Percentiles rank a stretch among this genome's conserved stretches.
phyloP scores from a whole-genome alignment of 108 stramenopile genomes.

The Discostella pseudostelligera region DNA sequence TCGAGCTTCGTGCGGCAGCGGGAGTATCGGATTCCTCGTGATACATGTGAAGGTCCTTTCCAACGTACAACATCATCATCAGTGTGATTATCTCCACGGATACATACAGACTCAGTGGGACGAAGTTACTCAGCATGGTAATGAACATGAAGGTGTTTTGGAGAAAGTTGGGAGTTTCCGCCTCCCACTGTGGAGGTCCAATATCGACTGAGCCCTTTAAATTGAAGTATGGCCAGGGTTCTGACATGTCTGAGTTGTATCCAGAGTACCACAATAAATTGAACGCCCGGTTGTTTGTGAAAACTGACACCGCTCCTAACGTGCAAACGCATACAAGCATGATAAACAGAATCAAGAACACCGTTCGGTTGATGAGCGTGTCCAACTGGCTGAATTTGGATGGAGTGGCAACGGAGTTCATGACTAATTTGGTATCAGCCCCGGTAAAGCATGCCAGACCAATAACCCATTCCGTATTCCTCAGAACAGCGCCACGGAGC shows the following conservation, averaged over 20 bases:
- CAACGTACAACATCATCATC: constrained; percentile 71
- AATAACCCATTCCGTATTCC: constrained; percentile 96
- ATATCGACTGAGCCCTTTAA: constrained; percentile 15
- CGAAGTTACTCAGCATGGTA: constrained; percentile 84
- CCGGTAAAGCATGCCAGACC: constrained; percentile 96
- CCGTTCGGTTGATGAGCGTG: constrained; percentile 72
- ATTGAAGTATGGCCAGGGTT: constrained; percentile 78
- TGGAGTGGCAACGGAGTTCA: constrained; percentile 89
- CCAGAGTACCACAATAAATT: constrained; percentile 68
- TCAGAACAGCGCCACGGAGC: constrained; percentile 90
- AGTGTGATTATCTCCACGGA: constrained; percentile 80
- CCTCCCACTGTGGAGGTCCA: constrained; percentile 57
- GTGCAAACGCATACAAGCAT: constrained; percentile 62
- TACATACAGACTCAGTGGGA: constrained; percentile 90
- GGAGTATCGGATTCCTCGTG: constrained; percentile 85
- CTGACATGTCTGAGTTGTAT: constrained; percentile 45
- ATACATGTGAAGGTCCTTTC: constrained; percentile 90
- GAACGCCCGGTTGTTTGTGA: constrained; percentile 37
- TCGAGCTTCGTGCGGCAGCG: constrained; percentile 80
- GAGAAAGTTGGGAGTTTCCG: constrained; percentile 55
- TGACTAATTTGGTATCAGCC: constrained; percentile 90
- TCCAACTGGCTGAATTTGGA: constrained; percentile 94
- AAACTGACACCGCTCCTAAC: constrained; percentile 47
- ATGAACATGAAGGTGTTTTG: constrained; percentile 77
- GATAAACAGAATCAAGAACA: constrained; percentile 82